Base-by-base conservation (phyloP, 441 rosid genomes). In the Eutrema salsugineum region DNA sequence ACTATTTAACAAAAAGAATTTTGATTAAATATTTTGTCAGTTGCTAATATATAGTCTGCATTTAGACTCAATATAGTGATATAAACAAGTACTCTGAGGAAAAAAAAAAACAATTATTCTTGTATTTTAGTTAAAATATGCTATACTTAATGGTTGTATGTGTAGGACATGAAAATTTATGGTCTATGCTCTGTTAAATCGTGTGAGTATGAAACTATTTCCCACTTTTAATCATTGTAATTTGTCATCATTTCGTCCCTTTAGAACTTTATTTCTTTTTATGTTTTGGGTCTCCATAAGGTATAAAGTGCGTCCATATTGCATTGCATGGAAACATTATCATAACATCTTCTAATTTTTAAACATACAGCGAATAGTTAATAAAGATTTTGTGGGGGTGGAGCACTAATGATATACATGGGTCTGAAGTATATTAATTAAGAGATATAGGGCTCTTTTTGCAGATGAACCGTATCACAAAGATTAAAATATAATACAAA, bases 271-370 rank as follows among this genome's bases (percentile, higher is more conserved):
- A 70, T 70, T 76, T 76, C 62, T 76, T 69, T 70, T 39, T 76
- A 63, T 76, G 76, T 76, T 76, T 76, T 76, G 79, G 63, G 75
- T 70, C 79, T 76, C 79, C 75, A 70, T 76, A 76, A 76, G 75
- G 47, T 60, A 58, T 73, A 76, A 76, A 70, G 79, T 63, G 79
- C 79, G 79, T 76, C 71, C 79, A 64, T 63, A 69, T 76, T 76
- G 76, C 75, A 70, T 76, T 76, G 79, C 79, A 76, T 76, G 79
- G 75, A 76, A 76, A 76, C 79, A 76, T 70, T 76, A 76, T 76
- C 71, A 76, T 76, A 63, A 70, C 79, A 48, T 47, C 61, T 69
- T 33, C 47, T 47, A 8, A 36, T 42, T 69, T 62, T 30, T n/a
- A 55, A 62, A 54, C 46, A 44, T 5, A 44, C 15, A 36, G 46